Percentiles rank a stretch among this genome's conserved stretches.
These are phyloP conservation scores for Odontarrhena argentea DNA, from an alignment of 345 rosid species.

Conservation along the genomic window DNA sequence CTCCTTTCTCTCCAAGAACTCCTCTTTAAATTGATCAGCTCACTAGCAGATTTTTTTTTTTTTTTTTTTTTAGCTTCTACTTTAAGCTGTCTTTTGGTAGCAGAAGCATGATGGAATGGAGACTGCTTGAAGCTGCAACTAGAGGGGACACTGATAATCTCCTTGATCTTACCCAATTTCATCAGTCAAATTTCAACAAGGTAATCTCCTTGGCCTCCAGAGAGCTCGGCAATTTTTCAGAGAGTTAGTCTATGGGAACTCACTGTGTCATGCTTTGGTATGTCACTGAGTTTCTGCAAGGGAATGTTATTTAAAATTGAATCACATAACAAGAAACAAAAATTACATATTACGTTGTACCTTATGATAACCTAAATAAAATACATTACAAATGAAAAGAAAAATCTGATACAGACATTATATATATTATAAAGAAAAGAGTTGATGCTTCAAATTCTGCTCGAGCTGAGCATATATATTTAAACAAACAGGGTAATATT, in stretches of 20 bases:
- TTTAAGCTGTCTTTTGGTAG: too few relatives aligned
- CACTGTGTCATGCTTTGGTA: slow-evolving; percentile 11
- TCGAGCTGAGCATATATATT: slow-evolving; percentile 30
- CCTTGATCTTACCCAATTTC: not conserved
- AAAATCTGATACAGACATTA: slow-evolving; percentile 4
- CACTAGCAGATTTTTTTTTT: not conserved
- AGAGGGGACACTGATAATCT: slow-evolving; percentile 14
- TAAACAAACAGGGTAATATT: slow-evolving; percentile 24
- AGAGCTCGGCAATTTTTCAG: not conserved
- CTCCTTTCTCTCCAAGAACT: not conserved
- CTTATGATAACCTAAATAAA: slow-evolving; percentile 24
- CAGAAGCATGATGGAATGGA: slow-evolving; percentile 34
- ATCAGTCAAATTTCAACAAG: slow-evolving; percentile 21
- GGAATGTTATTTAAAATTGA: slow-evolving; percentile 1
- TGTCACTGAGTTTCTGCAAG: not conserved
- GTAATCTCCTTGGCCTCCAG: slow-evolving; percentile 26
- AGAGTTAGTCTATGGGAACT: slow-evolving; percentile 1
- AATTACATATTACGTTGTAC: not conserved
- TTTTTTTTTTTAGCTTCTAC: too few relatives aligned
- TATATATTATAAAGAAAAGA: not conserved
- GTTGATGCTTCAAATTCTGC: slow-evolving; percentile 2
- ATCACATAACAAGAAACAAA: not conserved
- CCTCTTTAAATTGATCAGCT: not conserved
- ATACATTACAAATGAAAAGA: slow-evolving; percentile 4
- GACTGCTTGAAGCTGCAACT: slow-evolving; percentile 31